Base-by-base conservation (phyloP, 1,284 basidiomycete species). In the Neonothopanus nambi region DNA sequence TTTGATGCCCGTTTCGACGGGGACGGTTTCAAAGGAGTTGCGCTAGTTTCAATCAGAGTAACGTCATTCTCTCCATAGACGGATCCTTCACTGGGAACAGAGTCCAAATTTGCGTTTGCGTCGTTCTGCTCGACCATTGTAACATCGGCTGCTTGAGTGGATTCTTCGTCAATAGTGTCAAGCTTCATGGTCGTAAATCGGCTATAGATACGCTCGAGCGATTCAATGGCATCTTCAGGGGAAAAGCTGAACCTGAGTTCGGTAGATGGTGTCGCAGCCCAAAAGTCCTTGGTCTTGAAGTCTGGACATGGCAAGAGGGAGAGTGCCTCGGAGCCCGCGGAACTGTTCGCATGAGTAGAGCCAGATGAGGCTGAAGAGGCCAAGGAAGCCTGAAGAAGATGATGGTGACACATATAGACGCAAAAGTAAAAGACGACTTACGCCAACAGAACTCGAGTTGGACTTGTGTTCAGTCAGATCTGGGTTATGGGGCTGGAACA, bases 221-320 rank as follows among this genome's bases (percentile, higher is more conserved):
- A 53, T 23, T 48, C 20, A 13, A 53, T n/a, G 20, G 52, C 52
- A 15, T 48, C 45, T 17, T 53, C 40, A 9, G 44, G 44, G 15
- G 36, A 40, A 18, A 48, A 40, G 26, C 26, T 28, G 26, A 28
- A 28, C 5, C 26, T 5, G 26, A 5, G 26, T 28, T 28, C 26
- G 26, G 5, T 28, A 28, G 5, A 28, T 28, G 26, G 11, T 28
- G 26, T 28, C 5, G 5, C 26, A 28, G 26, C 39, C 44, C 44
- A 47, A n/a, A 52, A 47, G 17, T 52, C 51, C 13, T 36, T 35
- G 5, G 51, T 33, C 24, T 47, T 30, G 11, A 48, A 36, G 3
- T 21, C 42, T 15, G 42, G 42, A 11, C 26, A 28, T 28, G 26
- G 26, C 26, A 11, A 11, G 26, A 28, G 26, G 26, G 26, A 28